Conservation (phyloP, 2,329 filamentous ascomycete species). For the Fonsecaea erecta region DNA sequence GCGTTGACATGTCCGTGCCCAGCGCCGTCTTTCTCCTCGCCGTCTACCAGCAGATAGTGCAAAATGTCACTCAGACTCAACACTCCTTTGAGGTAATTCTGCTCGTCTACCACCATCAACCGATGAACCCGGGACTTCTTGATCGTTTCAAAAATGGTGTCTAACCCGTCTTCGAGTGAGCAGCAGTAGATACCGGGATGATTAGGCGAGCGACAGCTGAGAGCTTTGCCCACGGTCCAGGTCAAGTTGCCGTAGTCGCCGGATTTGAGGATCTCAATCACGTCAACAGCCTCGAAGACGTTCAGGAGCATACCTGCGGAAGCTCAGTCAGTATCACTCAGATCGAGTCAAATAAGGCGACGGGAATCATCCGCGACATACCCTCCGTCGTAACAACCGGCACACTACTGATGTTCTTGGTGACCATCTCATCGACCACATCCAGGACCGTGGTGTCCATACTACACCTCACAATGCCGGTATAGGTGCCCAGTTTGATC, state of each 20-base stretch:
- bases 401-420: conserved; percentile 90
- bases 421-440: conserved; percentile 90
- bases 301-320: conserved; percentile 73
- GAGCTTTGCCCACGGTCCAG: conserved; percentile 81
- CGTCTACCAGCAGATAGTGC: conserved; percentile 86
- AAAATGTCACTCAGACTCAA: conserved; percentile 95
- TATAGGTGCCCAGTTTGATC: conserved; percentile 82
- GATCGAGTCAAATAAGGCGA: neutral
- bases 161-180: conserved; percentile 84
- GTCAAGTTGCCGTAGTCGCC: conserved; percentile 90
- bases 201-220: conserved; percentile 57
- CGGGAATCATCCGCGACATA: conserved; percentile 40
- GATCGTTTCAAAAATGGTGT: conserved; percentile 96
- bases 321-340: neutral
- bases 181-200: conserved; percentile 98
- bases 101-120: conserved; percentile 89
- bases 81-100: conserved; percentile 82
- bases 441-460: conserved; percentile 94
- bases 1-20: conserved; percentile 14
- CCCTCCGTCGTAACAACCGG: conserved; percentile 83
- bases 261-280: conserved; percentile 93
- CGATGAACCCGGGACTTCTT: conserved; percentile 93
- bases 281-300: conserved; percentile 96
- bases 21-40: conserved; percentile 47
- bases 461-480: conserved; percentile 75